Evolutionary conservation across 2,329 filamentous ascomycete species (phyloP).

Genomic region (Catunica adiposa): DNA sequence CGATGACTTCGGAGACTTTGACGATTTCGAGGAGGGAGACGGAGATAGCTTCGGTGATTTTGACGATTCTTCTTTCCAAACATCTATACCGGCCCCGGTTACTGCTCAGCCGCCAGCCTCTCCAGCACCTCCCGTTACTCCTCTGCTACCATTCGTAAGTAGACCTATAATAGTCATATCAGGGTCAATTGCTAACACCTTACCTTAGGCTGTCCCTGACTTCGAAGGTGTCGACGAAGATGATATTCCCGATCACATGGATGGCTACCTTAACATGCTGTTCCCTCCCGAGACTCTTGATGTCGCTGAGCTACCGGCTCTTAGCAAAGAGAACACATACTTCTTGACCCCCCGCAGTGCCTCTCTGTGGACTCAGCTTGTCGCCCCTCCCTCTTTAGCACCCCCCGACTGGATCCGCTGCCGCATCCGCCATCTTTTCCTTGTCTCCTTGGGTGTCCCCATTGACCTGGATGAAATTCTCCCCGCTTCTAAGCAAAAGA

Average conservation of each 20-base stretch:
- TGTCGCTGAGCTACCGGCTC: constrained; percentile 32
- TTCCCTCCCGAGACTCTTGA: constrained; percentile 44
- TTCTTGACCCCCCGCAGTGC: constrained; percentile 76
- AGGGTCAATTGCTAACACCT: not conserved
- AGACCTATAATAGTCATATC: not conserved
- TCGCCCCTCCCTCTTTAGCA: constrained; percentile 83
- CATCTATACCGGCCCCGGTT: constrained; percentile 27
- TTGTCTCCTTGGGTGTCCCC: constrained; percentile 88
- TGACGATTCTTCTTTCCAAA: constrained; percentile 49
- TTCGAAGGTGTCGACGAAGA: constrained; percentile 45
- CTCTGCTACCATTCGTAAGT: constrained; percentile 31
- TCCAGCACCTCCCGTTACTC: constrained; percentile 20
- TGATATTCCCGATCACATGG: constrained; percentile 42
- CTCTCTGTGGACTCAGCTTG: constrained; percentile 90
- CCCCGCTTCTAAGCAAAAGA: constrained; percentile 94
- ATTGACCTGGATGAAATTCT: constrained; percentile 96
- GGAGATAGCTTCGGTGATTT: constrained; percentile 51
- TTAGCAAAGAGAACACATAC: constrained; percentile 42
- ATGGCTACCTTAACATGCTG: constrained; percentile 49
- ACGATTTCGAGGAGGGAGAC: constrained; percentile 45
- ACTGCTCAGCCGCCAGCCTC: constrained; percentile 16
- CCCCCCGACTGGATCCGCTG: constrained; percentile 97
- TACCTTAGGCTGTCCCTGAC: constrained; percentile 45
- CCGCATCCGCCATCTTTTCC: constrained; percentile 81
- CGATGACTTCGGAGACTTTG: constrained; percentile 46